Percentiles rank a stretch among this genome's conserved stretches.
These are phyloP conservation scores for Dicorynia guianensis DNA, from an alignment of 306 rosid genomes.

Conservation along the genomic window DNA sequence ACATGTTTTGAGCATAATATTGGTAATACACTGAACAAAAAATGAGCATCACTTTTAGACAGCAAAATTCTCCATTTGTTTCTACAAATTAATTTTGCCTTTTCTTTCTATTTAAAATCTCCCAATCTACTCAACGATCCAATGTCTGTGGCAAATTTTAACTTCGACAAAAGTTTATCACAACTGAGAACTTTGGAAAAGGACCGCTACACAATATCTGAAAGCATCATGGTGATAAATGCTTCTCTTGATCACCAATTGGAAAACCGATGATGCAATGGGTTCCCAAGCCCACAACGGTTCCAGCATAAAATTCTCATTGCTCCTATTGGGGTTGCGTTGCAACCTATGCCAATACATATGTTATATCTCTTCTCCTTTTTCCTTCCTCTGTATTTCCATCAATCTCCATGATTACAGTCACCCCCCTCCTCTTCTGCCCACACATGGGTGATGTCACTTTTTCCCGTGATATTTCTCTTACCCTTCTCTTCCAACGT, in stretches of 20 bases:
- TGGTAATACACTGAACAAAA: neutral
- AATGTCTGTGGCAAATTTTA: conserved; percentile 30
- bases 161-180: conserved; percentile 19
- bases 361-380: too few species aligned
- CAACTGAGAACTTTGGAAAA: conserved; percentile 24
- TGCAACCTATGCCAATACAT: too few species aligned
- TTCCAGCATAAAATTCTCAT: too few species aligned
- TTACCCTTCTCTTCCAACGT: too few species aligned
- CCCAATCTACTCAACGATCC: neutral
- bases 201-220: conserved; percentile 58
- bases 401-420: too few species aligned
- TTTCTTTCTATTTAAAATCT: neutral
- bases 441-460: too few species aligned
- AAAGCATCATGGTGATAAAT: conserved; percentile 73
- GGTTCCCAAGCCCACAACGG: too few species aligned
- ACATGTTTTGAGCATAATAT: neutral
- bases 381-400: too few species aligned
- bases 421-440: too few species aligned
- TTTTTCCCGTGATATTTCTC: too few species aligned
- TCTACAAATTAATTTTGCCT: neutral
- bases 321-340: too few species aligned
- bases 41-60: neutral
- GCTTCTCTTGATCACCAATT: conserved; percentile 78
- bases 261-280: conserved; percentile 94
- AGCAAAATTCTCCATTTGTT: neutral